Conservation (phyloP, 2,329 filamentous ascomycete genomes). For the Ophiostoma piceae region DNA sequence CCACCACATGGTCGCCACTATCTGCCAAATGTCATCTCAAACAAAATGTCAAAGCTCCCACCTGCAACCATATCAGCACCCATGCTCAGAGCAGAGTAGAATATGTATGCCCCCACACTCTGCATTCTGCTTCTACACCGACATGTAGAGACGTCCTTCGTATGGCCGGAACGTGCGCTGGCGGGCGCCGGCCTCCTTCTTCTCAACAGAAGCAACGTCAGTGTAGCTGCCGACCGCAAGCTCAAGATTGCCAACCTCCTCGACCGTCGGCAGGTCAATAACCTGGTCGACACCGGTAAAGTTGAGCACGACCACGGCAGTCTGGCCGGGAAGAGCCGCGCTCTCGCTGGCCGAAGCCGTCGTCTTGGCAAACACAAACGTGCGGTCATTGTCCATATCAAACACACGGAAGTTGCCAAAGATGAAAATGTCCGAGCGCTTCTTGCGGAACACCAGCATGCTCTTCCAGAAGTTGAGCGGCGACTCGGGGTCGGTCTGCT, state of each 20-base stretch:
- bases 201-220: slow-evolving; percentile 27
- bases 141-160: slow-evolving; percentile 36
- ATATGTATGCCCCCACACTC: background rate
- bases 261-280: slow-evolving; percentile 29
- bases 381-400: slow-evolving; percentile 43
- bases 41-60: background rate
- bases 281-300: slow-evolving; percentile 40
- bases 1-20: background rate
- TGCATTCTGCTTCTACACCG: slow-evolving; percentile 1
- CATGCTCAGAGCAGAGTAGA: background rate
- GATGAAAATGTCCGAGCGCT: slow-evolving; percentile 54
- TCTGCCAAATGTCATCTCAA: background rate
- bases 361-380: slow-evolving; percentile 44
- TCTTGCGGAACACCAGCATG: slow-evolving; percentile 50
- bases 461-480: slow-evolving; percentile 59
- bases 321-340: background rate
- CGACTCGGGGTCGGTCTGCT: slow-evolving; percentile 41
- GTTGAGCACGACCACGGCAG: slow-evolving; percentile 39
- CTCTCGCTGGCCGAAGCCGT: slow-evolving; percentile 23
- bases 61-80: background rate
- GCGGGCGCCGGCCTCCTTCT: slow-evolving; percentile 14
- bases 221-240: slow-evolving; percentile 34
- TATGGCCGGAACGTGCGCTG: slow-evolving; percentile 32
- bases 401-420: slow-evolving; percentile 54
- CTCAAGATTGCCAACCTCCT: slow-evolving; percentile 25